phyloP scores from a whole-genome alignment of 768 basidiomycete species.

The Lactarius evosmus region DNA sequence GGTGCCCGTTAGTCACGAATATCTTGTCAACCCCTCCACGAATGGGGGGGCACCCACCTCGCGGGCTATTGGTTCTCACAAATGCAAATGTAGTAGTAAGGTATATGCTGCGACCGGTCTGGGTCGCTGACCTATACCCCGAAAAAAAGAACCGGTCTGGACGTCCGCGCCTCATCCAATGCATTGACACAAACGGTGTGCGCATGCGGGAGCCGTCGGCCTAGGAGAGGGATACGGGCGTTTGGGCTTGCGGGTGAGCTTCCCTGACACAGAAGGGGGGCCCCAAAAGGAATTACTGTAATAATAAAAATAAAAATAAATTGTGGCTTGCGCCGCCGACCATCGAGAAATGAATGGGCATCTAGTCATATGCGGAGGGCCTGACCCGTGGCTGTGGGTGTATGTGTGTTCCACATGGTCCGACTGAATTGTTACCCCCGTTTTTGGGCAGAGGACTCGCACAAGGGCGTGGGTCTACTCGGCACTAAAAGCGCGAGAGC shows the following conservation, averaged over 20 bases:
- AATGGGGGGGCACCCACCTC: too few species aligned
- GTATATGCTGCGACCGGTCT: too few species aligned
- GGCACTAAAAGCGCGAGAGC: neutral
- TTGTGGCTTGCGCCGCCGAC: neutral
- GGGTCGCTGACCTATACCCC: too few species aligned
- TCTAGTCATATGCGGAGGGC: neutral
- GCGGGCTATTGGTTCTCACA: too few species aligned
- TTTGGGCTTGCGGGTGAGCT: neutral
- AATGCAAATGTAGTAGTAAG: too few species aligned
- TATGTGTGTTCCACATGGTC: neutral
- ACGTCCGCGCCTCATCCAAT: neutral
- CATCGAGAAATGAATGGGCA: neutral
- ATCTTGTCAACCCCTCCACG: too few species aligned
- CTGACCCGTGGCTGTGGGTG: neutral
- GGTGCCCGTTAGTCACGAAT: too few species aligned
- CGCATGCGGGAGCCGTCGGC: neutral
- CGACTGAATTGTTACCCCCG: neutral
- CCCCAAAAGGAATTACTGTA: too few species aligned
- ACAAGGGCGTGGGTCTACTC: neutral
- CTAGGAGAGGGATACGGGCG: neutral
- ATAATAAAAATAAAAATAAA: neutral
- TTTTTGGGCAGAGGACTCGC: neutral
- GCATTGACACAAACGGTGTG: neutral
- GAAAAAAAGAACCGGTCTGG: too few species aligned
- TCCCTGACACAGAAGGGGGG: neutral